Conservation (phyloP, 352 stramenopile species). For the Globisporangium megalacanthum region DNA sequence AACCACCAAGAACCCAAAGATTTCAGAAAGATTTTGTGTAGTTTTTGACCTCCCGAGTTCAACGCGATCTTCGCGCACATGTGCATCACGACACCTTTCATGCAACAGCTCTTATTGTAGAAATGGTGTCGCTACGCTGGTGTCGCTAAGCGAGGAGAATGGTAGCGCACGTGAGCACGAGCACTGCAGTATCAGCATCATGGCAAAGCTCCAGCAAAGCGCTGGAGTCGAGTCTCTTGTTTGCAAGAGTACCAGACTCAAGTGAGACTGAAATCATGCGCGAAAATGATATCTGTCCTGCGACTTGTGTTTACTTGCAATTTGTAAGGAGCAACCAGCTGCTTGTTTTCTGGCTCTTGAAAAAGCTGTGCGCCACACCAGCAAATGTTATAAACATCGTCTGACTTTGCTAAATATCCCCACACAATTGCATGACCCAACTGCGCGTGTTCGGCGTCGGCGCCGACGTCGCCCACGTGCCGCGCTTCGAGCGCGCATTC, state of each 20-base stretch:
- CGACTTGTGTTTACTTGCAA: not conserved
- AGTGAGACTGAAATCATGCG: not conserved
- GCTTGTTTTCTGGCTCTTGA: not conserved
- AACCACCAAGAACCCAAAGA: no score
- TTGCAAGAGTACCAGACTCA: not conserved
- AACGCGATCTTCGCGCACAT: no score
- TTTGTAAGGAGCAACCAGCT: constrained; percentile 2
- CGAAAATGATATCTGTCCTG: not conserved
- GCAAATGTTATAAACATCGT: not conserved
- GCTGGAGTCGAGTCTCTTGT: not conserved
- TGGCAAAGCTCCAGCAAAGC: no score
- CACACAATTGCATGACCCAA: constrained; percentile 1
- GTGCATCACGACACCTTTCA: no score
- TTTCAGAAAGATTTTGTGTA: no score
- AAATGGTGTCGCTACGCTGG: no score
- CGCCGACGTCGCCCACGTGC: constrained; percentile 60
- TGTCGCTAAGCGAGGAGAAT: no score
- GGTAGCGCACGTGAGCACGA: no score
- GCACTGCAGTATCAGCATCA: no score
- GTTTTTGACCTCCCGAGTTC: no score
- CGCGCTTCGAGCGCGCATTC: constrained; percentile 49
- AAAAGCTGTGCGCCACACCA: not conserved
- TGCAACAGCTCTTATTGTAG: no score
- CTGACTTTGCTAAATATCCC: not conserved
- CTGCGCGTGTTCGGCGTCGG: constrained; percentile 56